Evolutionary conservation across 2,329 filamentous ascomycete genomes (phyloP).

Genomic region (Neoscytalidium dimidiatum): DNA sequence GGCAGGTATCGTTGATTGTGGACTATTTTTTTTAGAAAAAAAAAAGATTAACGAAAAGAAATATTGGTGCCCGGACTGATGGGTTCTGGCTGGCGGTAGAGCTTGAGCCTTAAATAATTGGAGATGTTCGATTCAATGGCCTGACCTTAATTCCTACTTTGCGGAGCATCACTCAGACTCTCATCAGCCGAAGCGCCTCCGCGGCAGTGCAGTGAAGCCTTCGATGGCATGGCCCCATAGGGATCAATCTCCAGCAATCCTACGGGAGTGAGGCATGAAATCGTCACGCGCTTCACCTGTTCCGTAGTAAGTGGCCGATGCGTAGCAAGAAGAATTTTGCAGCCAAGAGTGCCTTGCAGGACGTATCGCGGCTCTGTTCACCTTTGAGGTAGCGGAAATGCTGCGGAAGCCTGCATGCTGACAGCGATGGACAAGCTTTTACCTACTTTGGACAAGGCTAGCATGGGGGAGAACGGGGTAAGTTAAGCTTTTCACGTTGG

Average conservation of each 20-base stretch:
- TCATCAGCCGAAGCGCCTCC: neutral
- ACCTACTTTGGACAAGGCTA: neutral
- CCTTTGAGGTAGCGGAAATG: neutral
- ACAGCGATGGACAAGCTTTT: neutral
- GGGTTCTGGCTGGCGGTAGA: too few relatives aligned
- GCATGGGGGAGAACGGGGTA: neutral
- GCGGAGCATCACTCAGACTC: neutral
- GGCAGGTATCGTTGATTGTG: neutral
- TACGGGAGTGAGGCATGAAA: neutral
- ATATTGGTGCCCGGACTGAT: too few relatives aligned
- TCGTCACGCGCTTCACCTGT: neutral
- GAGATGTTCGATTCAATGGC: neutral
- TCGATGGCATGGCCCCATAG: neutral
- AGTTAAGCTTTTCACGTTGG: neutral
- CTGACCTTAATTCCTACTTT: neutral
- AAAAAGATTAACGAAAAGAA: neutral
- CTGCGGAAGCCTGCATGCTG: slow-evolving; percentile 6
- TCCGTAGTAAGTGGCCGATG: neutral
- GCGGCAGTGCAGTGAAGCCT: neutral
- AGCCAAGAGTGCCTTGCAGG: neutral
- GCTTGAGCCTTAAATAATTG: too few relatives aligned
- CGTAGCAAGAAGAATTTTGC: neutral
- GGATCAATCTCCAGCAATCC: neutral
- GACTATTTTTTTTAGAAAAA: neutral
- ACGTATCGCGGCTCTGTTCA: slow-evolving; percentile 1